These are phyloP conservation scores for Scutellospora calospora DNA, from an alignment of 371 early-diverging fungal species.

Conservation along the genomic window DNA sequence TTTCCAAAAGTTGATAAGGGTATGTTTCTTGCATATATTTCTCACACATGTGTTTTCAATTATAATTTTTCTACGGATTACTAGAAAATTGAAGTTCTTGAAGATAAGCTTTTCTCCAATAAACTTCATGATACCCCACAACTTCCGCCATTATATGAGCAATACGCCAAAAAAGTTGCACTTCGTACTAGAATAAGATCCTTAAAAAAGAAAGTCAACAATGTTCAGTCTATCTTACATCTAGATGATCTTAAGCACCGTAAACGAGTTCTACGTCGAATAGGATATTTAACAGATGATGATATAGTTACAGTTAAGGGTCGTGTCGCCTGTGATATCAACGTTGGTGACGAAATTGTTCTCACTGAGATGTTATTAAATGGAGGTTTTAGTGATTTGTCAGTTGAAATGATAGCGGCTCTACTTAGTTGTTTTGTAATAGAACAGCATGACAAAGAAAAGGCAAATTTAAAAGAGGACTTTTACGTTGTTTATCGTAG, in stretches of 20 bases:
- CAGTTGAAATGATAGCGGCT: conserved; percentile 90
- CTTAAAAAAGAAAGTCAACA: conserved; percentile 74
- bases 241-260: conserved; percentile 93
- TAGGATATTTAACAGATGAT: conserved; percentile 81
- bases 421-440: conserved; percentile 96
- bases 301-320: conserved; percentile 98
- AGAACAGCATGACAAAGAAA: conserved; percentile 50
- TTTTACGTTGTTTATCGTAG: conserved; percentile 79
- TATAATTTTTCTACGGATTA: not conserved
- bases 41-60: not conserved
- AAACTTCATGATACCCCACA: conserved; percentile 61
- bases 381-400: conserved; percentile 95
- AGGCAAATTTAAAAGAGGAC: conserved; percentile 70
- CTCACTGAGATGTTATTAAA: conserved; percentile 99
- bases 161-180: conserved; percentile 74
- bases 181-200: conserved; percentile 64
- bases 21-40: conserved; percentile 44
- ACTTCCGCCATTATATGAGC: conserved; percentile 61
- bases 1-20: conserved; percentile 76
- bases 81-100: conserved; percentile 76
- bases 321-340: conserved; percentile 99
- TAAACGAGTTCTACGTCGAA: conserved; percentile 89
- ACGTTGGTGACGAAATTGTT: conserved; percentile 96
- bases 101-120: conserved; percentile 68
- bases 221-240: conserved; percentile 86